Evolutionary conservation across 208 protist species (phyloP), one percentile per base, ranked within the genome.

Genomic region (Naegleria fowleri): DNA sequence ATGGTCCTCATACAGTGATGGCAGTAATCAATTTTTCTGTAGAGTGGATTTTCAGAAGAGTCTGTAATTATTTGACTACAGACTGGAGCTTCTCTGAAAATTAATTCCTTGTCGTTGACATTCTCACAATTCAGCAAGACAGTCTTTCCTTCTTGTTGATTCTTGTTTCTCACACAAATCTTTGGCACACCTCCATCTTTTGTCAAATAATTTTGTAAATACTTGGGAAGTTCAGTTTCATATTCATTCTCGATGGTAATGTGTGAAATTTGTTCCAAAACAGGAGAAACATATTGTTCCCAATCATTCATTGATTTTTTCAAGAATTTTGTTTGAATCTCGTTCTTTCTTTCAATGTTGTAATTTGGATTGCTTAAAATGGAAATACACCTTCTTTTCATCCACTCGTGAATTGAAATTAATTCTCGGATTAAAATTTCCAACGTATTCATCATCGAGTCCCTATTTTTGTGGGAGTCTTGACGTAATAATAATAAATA

Each of bases 291-390:
- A 4, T 29, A 19, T 22, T 67, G 55, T 19, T 67, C 55, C 55
- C 55, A 67, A 67, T 67, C 55, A 67, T 29, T 67, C 55, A 67
- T 67, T 67, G 55, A 67, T 67, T 67, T 67, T 67, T 67, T 67
- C 55, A 67, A 29, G 22, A 29, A 67, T 29, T 67, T 67, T 29
- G 11, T 29, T 29, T 67, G 55, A 67, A 67, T 29, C 19, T 67
- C 19, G 19, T 29, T 29, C 22, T 29, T 67, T 67, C 22, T 15
- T 67, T 67, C 19, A 29, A 29, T 15, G 22, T 2, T 29, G 22
- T 29, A 29, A 3, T 67, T 67, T 67, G 11, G 19, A 67, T 67
- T 67, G 22, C 55, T 67, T 29, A 67, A 29, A 4, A 67, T 67
- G 55, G 55, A 67, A 29, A 67, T 15, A 67, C 55, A 67, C 55